Evolutionary conservation across 2,329 filamentous ascomycete species (phyloP).

Genomic region (Nemania serpens): DNA sequence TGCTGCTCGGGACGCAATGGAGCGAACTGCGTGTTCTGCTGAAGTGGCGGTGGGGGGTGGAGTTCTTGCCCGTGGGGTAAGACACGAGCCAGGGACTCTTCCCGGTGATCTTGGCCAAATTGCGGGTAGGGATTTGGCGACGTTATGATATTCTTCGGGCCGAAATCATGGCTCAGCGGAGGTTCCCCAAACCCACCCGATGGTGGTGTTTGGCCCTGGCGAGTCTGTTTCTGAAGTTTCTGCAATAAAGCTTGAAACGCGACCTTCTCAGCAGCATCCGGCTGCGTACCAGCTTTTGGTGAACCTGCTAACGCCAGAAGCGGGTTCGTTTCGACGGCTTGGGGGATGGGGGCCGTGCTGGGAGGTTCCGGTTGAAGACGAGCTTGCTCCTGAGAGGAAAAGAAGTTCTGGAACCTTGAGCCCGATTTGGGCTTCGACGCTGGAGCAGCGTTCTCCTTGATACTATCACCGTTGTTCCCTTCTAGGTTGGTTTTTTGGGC

Average conservation of each 20-base stretch:
- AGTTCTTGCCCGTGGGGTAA: conserved; percentile 57
- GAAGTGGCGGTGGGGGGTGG: conserved; percentile 51
- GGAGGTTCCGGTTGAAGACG: conserved; percentile 56
- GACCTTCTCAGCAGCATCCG: conserved; percentile 74
- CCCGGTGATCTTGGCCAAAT: conserved; percentile 51
- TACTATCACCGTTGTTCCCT: conserved; percentile 57
- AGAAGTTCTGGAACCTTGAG: conserved; percentile 86
- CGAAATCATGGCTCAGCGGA: conserved; percentile 38
- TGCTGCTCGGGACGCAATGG: conserved; percentile 58
- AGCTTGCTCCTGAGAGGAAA: conserved; percentile 62
- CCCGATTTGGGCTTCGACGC: conserved; percentile 58
- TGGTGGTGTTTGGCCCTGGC: conserved; percentile 50
- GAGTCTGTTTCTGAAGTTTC: conserved; percentile 71
- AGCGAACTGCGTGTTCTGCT: conserved; percentile 53
- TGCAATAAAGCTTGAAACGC: conserved; percentile 82
- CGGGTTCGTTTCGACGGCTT: conserved; percentile 37
- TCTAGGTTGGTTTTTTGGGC: conserved; percentile 48
- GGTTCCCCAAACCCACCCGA: conserved; percentile 42
- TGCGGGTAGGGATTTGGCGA: conserved; percentile 57
- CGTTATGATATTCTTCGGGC: conserved; percentile 46
- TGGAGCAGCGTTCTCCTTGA: conserved; percentile 47
- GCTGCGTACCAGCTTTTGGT: conserved; percentile 41
- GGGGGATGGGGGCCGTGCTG: conserved; percentile 46
- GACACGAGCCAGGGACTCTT: conserved; percentile 49
- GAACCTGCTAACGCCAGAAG: conserved; percentile 37